Base-by-base conservation (phyloP, 345 rosid species). In the Corymbia maculata region DNA sequence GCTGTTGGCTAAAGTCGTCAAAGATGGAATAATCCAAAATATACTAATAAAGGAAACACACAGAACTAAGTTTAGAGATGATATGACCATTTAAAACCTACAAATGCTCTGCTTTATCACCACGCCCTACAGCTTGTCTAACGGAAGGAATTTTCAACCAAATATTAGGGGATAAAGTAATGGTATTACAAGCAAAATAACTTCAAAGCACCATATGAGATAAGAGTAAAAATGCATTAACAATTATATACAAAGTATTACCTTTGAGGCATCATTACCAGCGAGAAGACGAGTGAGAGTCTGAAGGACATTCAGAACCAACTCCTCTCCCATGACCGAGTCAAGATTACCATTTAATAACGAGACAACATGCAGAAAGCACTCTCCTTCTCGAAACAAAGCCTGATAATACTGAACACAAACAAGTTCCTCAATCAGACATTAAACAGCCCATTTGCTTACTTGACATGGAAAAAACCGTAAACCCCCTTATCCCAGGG, bases 321-420 rank as follows among this genome's bases (percentile, higher is more conserved):
- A 93, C 90, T 91, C 93, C 94, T 97, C 99, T 86, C 99, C 98
- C 88, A 92, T 93, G 47, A 88, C 94, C 91, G 92, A 94, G 87
- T 95, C 98, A 88, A 95, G 94, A 88, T 94, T 95, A 86, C 99
- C 97, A 94, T 96, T 97, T 88, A 97, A 92, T 82, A 97, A 93
- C 86, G 99, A 97, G 84, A 97, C 98, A 86, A 97, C 95, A 92
- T 96, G 98, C 93, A 97, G 90, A 95, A 97, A 97, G 93, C 99
- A 97, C 92, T 94, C 98, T 52, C 98, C 97, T 52, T 96, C 98
- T 88, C 97, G 95, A 91, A 97, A 97, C 88, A 95, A 92, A 85
- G 95, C 93, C 90, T 97, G 99, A 92, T 93, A 96, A 89, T 97
- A 93, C 99, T 97, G 97, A 89, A 92, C 85, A 85, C 89, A 90